Base-by-base conservation (phyloP, 768 basidiomycete species). In the Auriscalpium microsporum region DNA sequence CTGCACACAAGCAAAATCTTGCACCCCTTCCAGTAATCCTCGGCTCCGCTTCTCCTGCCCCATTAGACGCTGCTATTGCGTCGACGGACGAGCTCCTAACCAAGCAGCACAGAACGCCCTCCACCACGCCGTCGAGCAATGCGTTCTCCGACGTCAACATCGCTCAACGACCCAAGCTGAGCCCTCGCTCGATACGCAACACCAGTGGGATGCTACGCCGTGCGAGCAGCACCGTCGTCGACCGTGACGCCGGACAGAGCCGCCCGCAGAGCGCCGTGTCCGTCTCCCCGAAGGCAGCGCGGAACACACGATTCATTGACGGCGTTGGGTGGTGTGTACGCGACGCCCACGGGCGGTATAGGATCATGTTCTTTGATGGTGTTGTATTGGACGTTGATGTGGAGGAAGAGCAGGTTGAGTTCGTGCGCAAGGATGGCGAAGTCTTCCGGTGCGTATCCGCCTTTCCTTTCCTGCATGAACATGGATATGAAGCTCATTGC, bases 311-410 rank as follows among this genome's bases (percentile, higher is more conserved):
- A 28, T 76, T 69, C 55, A 70, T 75, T 45, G 69, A 72, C 2
- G 68, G 67, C 9, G 62, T 72, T 6, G 75, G 75, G 8, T 76
- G 75, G 74, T 75, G 75, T 54, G 69, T 76, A 53, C 68, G 74
- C 48, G 68, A 73, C 45, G 61, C 62, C 34, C 73, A 69, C 1
- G 72, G 73, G 8, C 63, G 70, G 28, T 76, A 75, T 54, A 70
- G 67, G 56, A 68, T 76, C 13, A 74, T 76, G 74, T 76, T 76
- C 55, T 50, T 72, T 17, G 61, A 75, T 75, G 1, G 62, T 64
- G 34, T 59, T 67, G 28, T 63, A 76, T 50, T 28, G 28, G 73
- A 75, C 45, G 66, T 76, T 49, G 73, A 76, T 51, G 71, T 73
- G 4, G 75, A 76, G 49, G 73, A 76, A 56, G 74, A 75, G 45